Conservation (phyloP, 1,284 basidiomycete genomes). For the Trametes sp. region DNA sequence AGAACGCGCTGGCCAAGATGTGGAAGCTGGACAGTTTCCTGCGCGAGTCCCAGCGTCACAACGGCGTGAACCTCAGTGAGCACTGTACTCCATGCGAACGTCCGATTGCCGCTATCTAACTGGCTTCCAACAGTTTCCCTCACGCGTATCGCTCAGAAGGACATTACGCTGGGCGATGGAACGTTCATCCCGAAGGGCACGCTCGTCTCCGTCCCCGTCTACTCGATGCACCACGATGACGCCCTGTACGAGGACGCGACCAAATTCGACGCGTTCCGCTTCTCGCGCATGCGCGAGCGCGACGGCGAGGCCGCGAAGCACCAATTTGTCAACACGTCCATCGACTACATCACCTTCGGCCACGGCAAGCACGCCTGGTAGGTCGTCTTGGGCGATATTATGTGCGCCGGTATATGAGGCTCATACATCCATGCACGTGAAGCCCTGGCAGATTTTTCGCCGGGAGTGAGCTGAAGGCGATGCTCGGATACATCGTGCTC, state of each 20-base stretch:
- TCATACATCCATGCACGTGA: too few relatives aligned
- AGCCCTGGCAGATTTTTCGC: slow-evolving; percentile 37
- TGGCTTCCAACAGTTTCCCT: slow-evolving; percentile 19
- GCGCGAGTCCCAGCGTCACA: slow-evolving; percentile 53
- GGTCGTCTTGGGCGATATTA: neutral
- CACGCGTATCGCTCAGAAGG: slow-evolving; percentile 39
- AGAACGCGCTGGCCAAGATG: slow-evolving; percentile 52
- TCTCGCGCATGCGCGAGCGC: slow-evolving; percentile 47
- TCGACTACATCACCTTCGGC: slow-evolving; percentile 41
- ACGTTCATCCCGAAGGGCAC: slow-evolving; percentile 51
- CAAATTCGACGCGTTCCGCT: slow-evolving; percentile 55
- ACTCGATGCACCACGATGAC: slow-evolving; percentile 49
- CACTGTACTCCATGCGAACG: neutral
- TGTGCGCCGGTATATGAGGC: neutral
- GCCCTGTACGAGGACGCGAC: slow-evolving; percentile 44
- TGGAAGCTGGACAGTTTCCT: slow-evolving; percentile 61
- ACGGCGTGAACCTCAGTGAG: slow-evolving; percentile 39
- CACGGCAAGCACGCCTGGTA: slow-evolving; percentile 42
- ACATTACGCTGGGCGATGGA: slow-evolving; percentile 50
- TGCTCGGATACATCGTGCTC: slow-evolving; percentile 30
- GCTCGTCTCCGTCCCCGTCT: slow-evolving; percentile 48
- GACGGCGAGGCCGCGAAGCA: slow-evolving; percentile 35
- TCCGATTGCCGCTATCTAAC: neutral
- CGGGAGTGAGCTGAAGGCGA: slow-evolving; percentile 31
- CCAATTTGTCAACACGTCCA: slow-evolving; percentile 38